phyloP scores from a whole-genome alignment of 192 early-diverging fungal genomes.

The Allomyces macrogynus region DNA sequence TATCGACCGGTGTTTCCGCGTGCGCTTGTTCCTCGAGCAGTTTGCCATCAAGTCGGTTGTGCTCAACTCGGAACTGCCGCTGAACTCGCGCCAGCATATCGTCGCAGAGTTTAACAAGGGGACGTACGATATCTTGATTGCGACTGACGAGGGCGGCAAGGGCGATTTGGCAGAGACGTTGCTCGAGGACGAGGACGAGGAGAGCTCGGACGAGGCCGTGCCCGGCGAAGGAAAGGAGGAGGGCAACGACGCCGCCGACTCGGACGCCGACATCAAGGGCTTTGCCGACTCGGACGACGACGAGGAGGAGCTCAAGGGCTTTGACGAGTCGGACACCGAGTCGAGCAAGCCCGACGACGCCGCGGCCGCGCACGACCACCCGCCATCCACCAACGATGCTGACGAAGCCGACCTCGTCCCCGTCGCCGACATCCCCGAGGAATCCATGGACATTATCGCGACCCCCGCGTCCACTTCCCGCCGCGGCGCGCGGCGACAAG shows the following conservation, averaged over 20 bases:
- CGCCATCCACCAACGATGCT: too few species aligned
- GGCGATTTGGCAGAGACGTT: constrained; percentile 25
- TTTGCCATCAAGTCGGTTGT: constrained; percentile 81
- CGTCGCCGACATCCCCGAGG: too few species aligned
- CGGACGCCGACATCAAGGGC: neutral
- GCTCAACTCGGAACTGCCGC: constrained; percentile 83
- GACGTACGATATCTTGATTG: constrained; percentile 84
- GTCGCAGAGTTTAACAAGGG: constrained; percentile 95
- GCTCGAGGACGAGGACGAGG: constrained; percentile 30
- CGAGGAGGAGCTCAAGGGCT: neutral
- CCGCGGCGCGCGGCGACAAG: constrained; percentile 10
- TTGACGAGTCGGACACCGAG: neutral
- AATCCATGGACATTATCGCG: too few species aligned
- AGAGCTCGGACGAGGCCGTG: constrained; percentile 17
- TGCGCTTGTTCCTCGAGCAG: constrained; percentile 90
- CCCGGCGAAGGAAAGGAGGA: constrained; percentile 14
- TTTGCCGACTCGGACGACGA: neutral
- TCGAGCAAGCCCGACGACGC: constrained; percentile 11
- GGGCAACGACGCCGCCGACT: constrained; percentile 1
- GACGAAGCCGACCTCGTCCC: too few species aligned
- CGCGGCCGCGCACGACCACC: constrained; percentile 4
- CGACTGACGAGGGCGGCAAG: constrained; percentile 62
- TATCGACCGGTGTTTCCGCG: constrained; percentile 75
- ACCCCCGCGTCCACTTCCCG: neutral
- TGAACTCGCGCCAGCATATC: constrained; percentile 80